Percentiles rank a stretch among this genome's conserved stretches.
These are phyloP conservation scores for Sarocladium kiliense DNA, from an alignment of 2,329 filamentous ascomycete species.

Conservation along the genomic window DNA sequence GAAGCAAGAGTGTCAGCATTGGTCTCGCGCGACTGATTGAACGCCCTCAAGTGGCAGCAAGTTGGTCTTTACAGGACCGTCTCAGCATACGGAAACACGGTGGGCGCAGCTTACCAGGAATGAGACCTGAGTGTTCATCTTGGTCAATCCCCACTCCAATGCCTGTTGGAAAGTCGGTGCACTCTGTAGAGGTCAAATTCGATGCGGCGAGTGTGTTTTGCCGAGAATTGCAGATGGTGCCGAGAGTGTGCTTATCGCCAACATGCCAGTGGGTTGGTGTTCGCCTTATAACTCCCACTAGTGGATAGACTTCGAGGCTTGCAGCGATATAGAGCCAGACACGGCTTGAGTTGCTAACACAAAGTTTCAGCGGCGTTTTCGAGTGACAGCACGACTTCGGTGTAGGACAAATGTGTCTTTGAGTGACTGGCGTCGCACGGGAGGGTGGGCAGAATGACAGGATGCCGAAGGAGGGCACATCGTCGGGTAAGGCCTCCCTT, in stretches of 20 bases:
- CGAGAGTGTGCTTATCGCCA: neutral
- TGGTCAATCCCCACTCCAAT: slow-evolving; percentile 9
- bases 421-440: neutral
- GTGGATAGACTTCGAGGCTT: neutral
- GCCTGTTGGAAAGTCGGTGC: neutral
- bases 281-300: slow-evolving; percentile 1
- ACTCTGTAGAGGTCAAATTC: neutral
- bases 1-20: slow-evolving; percentile 14
- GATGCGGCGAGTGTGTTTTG: neutral
- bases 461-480: neutral
- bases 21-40: too few species aligned
- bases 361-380: neutral
- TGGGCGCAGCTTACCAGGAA: slow-evolving; percentile 37
- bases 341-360: neutral
- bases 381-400: neutral
- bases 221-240: neutral
- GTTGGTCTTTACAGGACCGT: too few species aligned
- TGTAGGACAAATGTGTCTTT: neutral
- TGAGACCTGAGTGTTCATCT: slow-evolving; percentile 45
- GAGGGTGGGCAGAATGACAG: neutral
- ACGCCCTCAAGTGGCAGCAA: too few species aligned
- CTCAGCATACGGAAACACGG: too few species aligned
- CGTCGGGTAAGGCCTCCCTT: neutral
- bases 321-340: neutral
- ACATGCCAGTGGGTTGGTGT: neutral